Conservation (phyloP, 2,329 filamentous ascomycete species). For the Eurotiales sp. region DNA sequence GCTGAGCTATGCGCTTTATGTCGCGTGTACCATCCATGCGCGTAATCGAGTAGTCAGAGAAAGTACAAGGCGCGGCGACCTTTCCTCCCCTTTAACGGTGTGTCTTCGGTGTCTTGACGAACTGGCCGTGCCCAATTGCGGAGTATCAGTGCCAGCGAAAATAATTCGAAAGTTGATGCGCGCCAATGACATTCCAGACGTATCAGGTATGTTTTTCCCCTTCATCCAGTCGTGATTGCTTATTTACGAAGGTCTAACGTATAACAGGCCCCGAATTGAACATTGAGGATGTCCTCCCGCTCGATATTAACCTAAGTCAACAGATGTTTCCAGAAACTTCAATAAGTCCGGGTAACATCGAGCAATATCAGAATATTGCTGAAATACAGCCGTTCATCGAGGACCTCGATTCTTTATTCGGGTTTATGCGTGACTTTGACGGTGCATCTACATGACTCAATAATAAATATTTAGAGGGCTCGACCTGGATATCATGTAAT, state of each 20-base stretch:
- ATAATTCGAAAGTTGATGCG: conserved; percentile 11
- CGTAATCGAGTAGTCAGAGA: conserved; percentile 32
- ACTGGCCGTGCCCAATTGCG: conserved; percentile 16
- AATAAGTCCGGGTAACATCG: not conserved
- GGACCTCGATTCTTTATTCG: conserved; percentile 4
- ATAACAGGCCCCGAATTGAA: not conserved
- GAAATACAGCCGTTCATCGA: conserved; percentile 9
- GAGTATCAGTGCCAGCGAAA: conserved; percentile 7
- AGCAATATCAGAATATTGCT: not conserved
- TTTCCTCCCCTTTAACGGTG: conserved; percentile 23
- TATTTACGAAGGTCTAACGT: not conserved
- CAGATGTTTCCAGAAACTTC: conserved; percentile 3
- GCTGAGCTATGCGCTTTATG: conserved; percentile 42
- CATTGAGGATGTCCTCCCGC: not conserved
- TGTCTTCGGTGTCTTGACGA: conserved; percentile 32
- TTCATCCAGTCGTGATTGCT: not conserved
- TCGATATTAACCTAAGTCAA: conserved; percentile 1
- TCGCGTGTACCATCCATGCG: conserved; percentile 41
- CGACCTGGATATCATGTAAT: no score
- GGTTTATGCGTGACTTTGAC: conserved; percentile 8
- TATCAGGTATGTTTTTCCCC: not conserved
- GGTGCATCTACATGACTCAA: not conserved
- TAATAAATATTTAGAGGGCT: no score
- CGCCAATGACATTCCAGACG: conserved; percentile 16
- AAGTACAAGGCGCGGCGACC: conserved; percentile 19